Base-by-base conservation (phyloP, 2,329 filamentous ascomycete genomes). In the Xylariales sp. region DNA sequence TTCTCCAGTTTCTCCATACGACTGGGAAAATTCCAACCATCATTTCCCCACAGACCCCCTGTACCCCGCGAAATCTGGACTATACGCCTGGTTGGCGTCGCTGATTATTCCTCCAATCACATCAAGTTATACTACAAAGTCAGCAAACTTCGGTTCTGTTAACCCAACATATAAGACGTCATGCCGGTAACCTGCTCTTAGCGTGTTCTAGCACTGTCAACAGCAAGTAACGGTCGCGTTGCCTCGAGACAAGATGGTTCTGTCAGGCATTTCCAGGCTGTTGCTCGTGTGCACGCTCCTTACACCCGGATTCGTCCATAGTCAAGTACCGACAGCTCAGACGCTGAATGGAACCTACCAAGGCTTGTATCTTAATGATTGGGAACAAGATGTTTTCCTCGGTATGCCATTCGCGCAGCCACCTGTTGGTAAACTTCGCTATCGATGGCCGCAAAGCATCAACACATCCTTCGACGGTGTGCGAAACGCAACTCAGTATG, bases 351-450 rank as follows among this genome's bases (percentile, higher is more conserved):
- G 61, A 15, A 63, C 57, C 10, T 63, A 62, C 31, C 50, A 54
- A 39, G 65, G 64, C 6, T 47, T 54, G 2, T 49, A 64, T 27
- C 45, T 67, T 5, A 31, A 54, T 0, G 47, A 39, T 6, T 68
- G 60, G 60, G 46, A 61, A n/a, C 65, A 69, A 38, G 63, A 67
- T 42, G 61, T 47, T 16, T 69, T 69, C 42, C 48, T 68, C 2
- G 65, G 65, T 4, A 62, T 67, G 3, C 62, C 63, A 1, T 67
- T 59, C 28, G 66, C 65, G 4, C 61, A 67, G 36, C 58, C 64
- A 6, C 64, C 65, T 1, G 43, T 60, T 6, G 62, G 61, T 1
- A 40, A 55, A 2, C 50, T 66, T 4, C 56, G 65, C 2, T 70
- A 62, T 41, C 56, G 56, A 14, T 57, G 58, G 55, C 64, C 65